Evolutionary conservation across 371 early-diverging fungal species (phyloP).

Genomic region (Circinella umbellata): DNA sequence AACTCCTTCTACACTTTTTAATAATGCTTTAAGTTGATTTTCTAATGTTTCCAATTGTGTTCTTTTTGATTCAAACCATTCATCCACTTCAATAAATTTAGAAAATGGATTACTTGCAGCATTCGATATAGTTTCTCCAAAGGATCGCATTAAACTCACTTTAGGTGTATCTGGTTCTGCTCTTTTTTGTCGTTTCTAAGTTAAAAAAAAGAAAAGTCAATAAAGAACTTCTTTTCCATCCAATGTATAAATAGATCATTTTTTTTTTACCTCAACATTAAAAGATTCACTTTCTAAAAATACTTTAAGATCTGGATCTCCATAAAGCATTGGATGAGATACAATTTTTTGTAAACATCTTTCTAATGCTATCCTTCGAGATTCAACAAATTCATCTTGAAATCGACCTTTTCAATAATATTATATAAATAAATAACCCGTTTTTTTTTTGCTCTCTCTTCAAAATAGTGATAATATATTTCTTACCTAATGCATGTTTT

Average conservation of each 20-base stretch:
- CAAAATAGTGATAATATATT: too few relatives aligned
- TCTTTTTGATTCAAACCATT: conserved; percentile 84
- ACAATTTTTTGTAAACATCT: conserved; percentile 81
- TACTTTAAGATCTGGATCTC: conserved; percentile 81
- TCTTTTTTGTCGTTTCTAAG: conserved; percentile 54
- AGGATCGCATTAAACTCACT: conserved; percentile 42
- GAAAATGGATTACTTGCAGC: conserved; percentile 51
- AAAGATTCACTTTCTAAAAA: conserved; percentile 93
- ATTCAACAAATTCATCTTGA: conserved; percentile 94
- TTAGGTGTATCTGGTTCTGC: conserved; percentile 51
- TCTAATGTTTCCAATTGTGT: conserved; percentile 85
- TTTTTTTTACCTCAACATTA: conserved; percentile 58
- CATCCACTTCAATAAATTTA: conserved; percentile 52
- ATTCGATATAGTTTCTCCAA: conserved; percentile 52
- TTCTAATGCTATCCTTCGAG: conserved; percentile 84
- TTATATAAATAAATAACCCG: background rate
- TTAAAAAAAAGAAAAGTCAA: background rate
- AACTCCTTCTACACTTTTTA: conserved; percentile 82
- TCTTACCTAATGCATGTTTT: conserved; percentile 82
- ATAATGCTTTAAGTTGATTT: conserved; percentile 79
- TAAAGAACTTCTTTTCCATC: background rate
- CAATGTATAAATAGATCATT: background rate
- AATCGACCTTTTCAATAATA: conserved; percentile 73
- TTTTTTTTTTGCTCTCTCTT: too few relatives aligned
- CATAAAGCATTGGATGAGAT: conserved; percentile 83